Evolutionary conservation across 306 rosid species (phyloP), one percentile per base, ranked within the genome.

Genomic region (Cucurbita ficifolia): DNA sequence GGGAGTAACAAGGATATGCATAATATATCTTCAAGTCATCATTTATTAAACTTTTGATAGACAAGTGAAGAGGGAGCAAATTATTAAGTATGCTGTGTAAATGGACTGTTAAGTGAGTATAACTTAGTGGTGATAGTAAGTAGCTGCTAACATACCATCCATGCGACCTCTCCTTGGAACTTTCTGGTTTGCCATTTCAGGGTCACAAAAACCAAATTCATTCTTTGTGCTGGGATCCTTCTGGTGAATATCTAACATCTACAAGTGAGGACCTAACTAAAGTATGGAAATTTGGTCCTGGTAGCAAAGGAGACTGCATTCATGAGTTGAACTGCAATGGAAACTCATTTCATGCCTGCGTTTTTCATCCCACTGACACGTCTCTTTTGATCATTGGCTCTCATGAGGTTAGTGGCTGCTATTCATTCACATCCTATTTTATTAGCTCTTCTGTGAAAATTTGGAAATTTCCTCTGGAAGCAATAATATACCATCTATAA

Each of bases 241-340:
- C 87, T 18, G 98, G 96, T 4, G 83, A 86, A 43, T 83, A 78
- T 82, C 59, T 93, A 22, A 94, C 98, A 38, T 90, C 98, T 48
- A 83, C 88, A 61, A 87, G 97, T 56, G 87, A 86, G 56, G 88
- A 87, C 72, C 19, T 81, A 80, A 87, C 85, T 18, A 83, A 79
- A 80, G 81, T 93, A 45, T 90, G 96, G 97, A 62, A 51, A 11
- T 75, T 90, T 61, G 84, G 83, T 54, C 80, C 92, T 29, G 76
- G 84, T 45, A 6, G 68, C 78, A 78, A 83, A 75, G 91, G 77
- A 53, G 90, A 83, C 63, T 82, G 68, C 74, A 60, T 87, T 76
- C 85, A 81, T 14, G 85, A 86, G 77, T 71, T 93, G 71, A 75
- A 51, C 33, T 70, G 83, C 56, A 19, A 79, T 8, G 81, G 84